A percentile compares a stretch with the other conserved stretches of the same genome.
These are phyloP conservation scores for Chenopodium berlandieri DNA, from an alignment of 148 eudicot genomes.

Conservation along the genomic window DNA sequence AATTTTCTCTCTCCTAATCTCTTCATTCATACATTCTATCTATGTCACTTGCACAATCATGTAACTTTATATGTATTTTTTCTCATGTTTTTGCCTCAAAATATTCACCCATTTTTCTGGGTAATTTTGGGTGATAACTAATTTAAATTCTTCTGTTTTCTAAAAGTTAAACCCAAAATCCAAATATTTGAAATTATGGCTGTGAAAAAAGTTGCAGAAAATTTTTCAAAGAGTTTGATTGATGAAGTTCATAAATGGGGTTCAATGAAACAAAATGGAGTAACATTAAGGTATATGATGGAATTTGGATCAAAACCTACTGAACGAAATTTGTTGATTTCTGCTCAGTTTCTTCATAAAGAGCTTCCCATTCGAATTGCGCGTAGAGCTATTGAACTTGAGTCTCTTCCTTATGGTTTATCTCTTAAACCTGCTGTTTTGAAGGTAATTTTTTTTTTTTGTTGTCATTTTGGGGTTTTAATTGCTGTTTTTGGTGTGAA, in stretches of 20 bases:
- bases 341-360: slow-evolving; percentile 86
- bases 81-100: background rate
- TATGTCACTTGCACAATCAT: background rate
- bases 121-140: background rate
- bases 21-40: background rate
- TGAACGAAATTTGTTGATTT: slow-evolving; percentile 51
- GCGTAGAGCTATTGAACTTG: slow-evolving; percentile 68
- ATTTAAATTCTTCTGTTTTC: no score
- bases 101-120: background rate
- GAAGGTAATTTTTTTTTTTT: slow-evolving; percentile 35
- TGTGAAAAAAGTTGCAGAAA: slow-evolving; percentile 47
- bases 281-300: slow-evolving; percentile 86
- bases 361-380: slow-evolving; percentile 89
- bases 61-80: background rate
- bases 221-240: slow-evolving; percentile 49
- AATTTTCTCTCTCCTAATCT: background rate
- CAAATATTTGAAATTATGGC: slow-evolving; percentile 41
- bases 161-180: background rate
- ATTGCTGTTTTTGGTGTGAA: background rate
- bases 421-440: slow-evolving; percentile 78
- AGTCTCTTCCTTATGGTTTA: slow-evolving; percentile 80
- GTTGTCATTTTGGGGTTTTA: background rate
- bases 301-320: slow-evolving; percentile 80
- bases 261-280: slow-evolving; percentile 69
- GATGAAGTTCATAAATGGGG: slow-evolving; percentile 82